Percentiles rank a stretch among this genome's conserved stretches.
Conservation (phyloP, 2,329 filamentous ascomycete genomes). For the Colletotrichum theobromicola region DNA sequence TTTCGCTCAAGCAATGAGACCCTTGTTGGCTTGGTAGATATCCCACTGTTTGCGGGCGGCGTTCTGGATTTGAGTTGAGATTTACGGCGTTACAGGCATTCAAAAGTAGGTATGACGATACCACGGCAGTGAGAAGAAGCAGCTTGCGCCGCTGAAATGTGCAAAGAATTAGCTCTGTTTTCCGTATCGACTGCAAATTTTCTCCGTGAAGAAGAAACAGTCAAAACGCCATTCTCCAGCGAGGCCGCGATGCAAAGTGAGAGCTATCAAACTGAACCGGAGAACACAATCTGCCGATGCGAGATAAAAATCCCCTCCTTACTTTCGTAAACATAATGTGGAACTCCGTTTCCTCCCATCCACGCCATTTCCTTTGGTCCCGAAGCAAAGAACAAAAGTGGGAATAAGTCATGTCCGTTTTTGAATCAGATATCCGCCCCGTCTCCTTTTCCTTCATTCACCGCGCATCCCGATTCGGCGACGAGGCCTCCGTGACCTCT, state of each 20-base stretch:
- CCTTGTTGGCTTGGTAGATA: neutral
- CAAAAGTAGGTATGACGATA: constrained; percentile 5
- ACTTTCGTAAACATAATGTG: neutral
- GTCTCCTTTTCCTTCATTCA: constrained; percentile 35
- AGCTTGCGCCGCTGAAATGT: neutral
- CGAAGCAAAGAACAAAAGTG: neutral
- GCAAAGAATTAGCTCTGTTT: neutral
- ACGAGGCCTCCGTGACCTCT: constrained; percentile 62
- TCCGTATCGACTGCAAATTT: neutral
- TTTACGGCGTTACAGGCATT: constrained; percentile 3
- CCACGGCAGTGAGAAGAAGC: neutral
- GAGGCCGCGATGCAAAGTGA: neutral
- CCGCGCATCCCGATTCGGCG: constrained; percentile 52
- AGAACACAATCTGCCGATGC: neutral
- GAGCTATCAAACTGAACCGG: neutral
- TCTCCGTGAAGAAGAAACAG: neutral
- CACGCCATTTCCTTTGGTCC: neutral
- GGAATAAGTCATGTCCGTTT: neutral
- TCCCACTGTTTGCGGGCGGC: neutral
- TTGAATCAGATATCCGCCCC: neutral
- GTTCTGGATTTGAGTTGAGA: neutral
- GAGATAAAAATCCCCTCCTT: neutral
- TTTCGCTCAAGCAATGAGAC: constrained; percentile 8
- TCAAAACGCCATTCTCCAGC: neutral
- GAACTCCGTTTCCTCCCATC: neutral